Percentiles rank a stretch among this genome's conserved stretches.
Conservation (phyloP, 73 alveolate genomes). For the Durusdinium trenchii region DNA sequence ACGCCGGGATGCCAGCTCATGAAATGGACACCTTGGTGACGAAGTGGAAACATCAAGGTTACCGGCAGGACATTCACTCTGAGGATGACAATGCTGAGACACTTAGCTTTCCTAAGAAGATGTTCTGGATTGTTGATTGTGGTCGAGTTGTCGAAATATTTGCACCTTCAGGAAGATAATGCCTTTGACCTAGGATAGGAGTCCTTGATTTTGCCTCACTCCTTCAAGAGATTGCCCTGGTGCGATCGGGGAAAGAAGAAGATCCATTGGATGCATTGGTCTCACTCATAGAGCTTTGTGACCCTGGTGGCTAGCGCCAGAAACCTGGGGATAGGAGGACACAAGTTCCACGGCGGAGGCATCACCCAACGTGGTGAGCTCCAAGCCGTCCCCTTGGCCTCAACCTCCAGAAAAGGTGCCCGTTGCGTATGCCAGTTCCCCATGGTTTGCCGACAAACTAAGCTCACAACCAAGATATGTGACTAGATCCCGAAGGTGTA, state of each 20-base stretch:
- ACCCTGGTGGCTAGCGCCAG: neutral
- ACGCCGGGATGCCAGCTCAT: slow-evolving; percentile 54
- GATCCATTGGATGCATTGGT: slow-evolving; percentile 59
- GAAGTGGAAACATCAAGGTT: slow-evolving; percentile 89
- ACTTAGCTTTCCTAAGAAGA: neutral
- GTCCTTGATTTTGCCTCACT: slow-evolving; percentile 76
- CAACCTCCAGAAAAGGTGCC: neutral
- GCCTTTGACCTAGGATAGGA: slow-evolving; percentile 13
- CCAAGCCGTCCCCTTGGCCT: neutral
- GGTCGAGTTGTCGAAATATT: too few species aligned
- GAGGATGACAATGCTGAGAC: slow-evolving; percentile 48
- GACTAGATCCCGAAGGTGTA: neutral
- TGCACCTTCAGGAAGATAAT: neutral
- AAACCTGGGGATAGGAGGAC: neutral
- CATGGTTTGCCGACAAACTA: neutral
- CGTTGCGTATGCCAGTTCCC: neutral
- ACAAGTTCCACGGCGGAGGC: neutral
- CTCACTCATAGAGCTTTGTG: slow-evolving; percentile 44
- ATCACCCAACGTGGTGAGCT: neutral
- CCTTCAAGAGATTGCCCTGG: slow-evolving; percentile 82
- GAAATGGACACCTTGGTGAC: slow-evolving; percentile 74
- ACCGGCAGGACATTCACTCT: slow-evolving; percentile 69
- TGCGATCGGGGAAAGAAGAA: slow-evolving; percentile 41
- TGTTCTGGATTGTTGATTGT: neutral
- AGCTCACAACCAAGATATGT: neutral